phyloP scores from a whole-genome alignment of 1,284 basidiomycete genomes.

The Trichosporon ovoides region DNA sequence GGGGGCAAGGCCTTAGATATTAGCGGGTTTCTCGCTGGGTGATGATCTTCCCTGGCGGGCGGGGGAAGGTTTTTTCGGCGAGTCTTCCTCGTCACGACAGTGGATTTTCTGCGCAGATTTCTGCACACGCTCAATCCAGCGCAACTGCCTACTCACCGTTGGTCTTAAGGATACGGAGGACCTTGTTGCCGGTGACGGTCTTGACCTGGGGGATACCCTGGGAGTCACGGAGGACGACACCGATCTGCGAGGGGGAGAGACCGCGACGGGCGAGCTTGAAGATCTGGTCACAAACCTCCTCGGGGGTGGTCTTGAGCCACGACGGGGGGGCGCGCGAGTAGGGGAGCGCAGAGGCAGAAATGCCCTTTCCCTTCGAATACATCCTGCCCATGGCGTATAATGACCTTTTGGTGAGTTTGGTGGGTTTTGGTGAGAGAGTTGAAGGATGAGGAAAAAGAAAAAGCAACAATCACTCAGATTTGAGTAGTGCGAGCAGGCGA shows the following conservation, averaged over 20 bases:
- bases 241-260: slow-evolving; percentile 95
- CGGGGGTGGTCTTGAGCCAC: slow-evolving; percentile 94
- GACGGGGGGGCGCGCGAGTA: slow-evolving; percentile 91
- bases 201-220: slow-evolving; percentile 94
- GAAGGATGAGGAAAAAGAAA: not conserved
- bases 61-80: too few relatives aligned
- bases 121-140: too few relatives aligned
- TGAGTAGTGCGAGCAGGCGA: too few relatives aligned
- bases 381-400: slow-evolving; percentile 17
- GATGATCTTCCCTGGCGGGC: too few relatives aligned
- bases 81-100: too few relatives aligned
- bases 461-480: too few relatives aligned
- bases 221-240: slow-evolving; percentile 95
- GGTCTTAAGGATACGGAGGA: slow-evolving; percentile 94
- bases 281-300: slow-evolving; percentile 95
- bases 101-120: too few relatives aligned
- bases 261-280: slow-evolving; percentile 97
- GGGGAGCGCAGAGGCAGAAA: slow-evolving; percentile 95
- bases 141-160: slow-evolving; percentile 64
- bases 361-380: slow-evolving; percentile 79
- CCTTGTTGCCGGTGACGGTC: slow-evolving; percentile 98
- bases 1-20: slow-evolving; percentile 90
- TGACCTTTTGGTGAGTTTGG: not conserved
- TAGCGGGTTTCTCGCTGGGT: too few relatives aligned
- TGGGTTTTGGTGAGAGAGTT: slow-evolving; percentile 5